Base-by-base conservation (phyloP, 2,329 filamentous ascomycete species). In the Colletotrichum gigasporum region DNA sequence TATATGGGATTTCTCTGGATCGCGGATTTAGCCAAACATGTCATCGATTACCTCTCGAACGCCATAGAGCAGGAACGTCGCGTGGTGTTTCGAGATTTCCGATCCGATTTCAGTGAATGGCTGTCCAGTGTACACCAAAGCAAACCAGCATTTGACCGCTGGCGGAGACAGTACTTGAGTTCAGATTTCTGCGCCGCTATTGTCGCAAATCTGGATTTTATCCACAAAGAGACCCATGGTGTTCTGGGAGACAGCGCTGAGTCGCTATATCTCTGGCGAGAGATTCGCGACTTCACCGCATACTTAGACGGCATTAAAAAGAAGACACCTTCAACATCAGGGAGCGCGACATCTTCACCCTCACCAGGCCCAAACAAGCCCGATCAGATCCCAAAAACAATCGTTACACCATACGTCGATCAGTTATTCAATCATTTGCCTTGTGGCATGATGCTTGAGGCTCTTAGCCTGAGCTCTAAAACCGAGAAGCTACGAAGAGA, bases 391-490 rank as follows among this genome's bases (percentile, higher is more conserved):
- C 65, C 72, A 0, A 72, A 72, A 3, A 95, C 92, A 0, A 76
- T 92, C 0, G 90, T 94, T 0, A 95, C 93, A 0, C 86, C 89
- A 0, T 92, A 90, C 59, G 85, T 91, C 0, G 84, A 87, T 64
- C 71, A 85, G 3, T 86, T 86, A 57, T 96, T 96, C 67, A 78
- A 81, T 3, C 77, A 89, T 18, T 83, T 93, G 73, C 84, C 84
- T 4, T 91, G 90, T 69, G 85, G 81, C 1, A 72, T 79, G 2
- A 76, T 84, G 2, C 77, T 93, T 5, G 75, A 82, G 55, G 64
- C 69, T 0, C 69, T 78, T 0, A 67, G 76, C 0, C 69, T 76
- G 2, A 73, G 71, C 37, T 30, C 62, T 4, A 37, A 68, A 3
- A 70, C 76, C 0, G 62, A 75, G n/a, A 54, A 45, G 2, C 71